Conservation (phyloP, 768 basidiomycete genomes). For the Gyrodon lividus region DNA sequence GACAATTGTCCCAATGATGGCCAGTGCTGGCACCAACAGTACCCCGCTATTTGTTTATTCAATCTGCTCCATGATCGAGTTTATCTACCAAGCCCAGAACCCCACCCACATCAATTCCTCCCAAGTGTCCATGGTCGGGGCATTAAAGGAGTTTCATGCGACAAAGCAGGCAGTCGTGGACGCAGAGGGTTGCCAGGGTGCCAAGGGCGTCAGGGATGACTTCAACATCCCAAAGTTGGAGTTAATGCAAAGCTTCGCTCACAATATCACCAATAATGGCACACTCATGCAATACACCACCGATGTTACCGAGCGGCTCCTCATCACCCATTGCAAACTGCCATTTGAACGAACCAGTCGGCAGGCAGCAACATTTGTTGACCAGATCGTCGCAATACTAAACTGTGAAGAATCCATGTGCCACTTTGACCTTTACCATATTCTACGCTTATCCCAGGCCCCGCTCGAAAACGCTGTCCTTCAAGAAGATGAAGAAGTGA, state of each 20-base stretch:
- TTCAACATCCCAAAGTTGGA: conserved; percentile 7
- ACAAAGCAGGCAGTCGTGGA: conserved; percentile 16
- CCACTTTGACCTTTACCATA: conserved; percentile 23
- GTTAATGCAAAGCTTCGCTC: conserved; percentile 9
- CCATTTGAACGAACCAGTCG: conserved; percentile 22
- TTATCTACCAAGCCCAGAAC: conserved; percentile 23
- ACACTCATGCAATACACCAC: conserved; percentile 36
- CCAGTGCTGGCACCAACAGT: not conserved
- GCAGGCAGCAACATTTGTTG: conserved; percentile 26
- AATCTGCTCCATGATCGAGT: conserved; percentile 22
- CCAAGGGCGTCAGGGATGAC: not conserved
- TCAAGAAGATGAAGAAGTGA: no score
- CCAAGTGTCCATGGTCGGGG: conserved; percentile 1
- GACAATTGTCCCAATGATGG: conserved; percentile 25
- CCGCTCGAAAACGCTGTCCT: no score
- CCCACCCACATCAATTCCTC: conserved; percentile 13
- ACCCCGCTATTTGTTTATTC: not conserved
- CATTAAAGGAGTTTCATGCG: conserved; percentile 10
- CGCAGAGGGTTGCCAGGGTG: conserved; percentile 1
- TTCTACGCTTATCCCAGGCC: not conserved
- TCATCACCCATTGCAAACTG: no score
- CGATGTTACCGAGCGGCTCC: conserved; percentile 31
- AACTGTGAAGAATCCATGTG: conserved; percentile 32
- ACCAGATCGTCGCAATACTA: conserved; percentile 35
- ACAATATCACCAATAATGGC: conserved; percentile 5